Conservation (phyloP, 1,284 basidiomycete species). For the Ustilago curta region DNA sequence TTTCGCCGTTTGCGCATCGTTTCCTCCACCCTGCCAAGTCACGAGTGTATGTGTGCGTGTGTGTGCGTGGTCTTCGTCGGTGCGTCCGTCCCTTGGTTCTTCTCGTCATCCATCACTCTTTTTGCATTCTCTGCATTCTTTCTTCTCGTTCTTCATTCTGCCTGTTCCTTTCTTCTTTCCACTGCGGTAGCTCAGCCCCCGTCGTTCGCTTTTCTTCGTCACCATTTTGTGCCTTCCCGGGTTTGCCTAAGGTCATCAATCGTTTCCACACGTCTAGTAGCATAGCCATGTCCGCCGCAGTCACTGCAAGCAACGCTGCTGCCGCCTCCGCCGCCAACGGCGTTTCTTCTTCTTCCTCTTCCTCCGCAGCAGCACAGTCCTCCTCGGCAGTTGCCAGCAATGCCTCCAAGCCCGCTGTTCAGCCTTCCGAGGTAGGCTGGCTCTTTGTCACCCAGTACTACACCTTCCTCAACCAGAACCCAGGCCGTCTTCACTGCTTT, state of each 20-base stretch:
- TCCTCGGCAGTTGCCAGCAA: conserved; percentile 25
- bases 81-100: conserved; percentile 1
- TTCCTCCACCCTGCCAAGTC: conserved; percentile 12
- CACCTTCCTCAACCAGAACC: conserved; percentile 97
- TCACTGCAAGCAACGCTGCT: conserved; percentile 43
- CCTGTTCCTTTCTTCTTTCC: not conserved
- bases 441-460: conserved; percentile 71
- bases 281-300: conserved; percentile 37
- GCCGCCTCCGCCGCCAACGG: conserved; percentile 30
- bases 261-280: not conserved
- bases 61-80: too few species aligned
- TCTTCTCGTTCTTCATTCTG: not conserved
- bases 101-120: not conserved
- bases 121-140: not conserved
- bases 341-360: conserved; percentile 12
- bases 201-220: not conserved
- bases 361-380: conserved; percentile 20
- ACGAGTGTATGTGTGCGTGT: not conserved
- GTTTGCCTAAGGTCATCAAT: not conserved
- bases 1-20: not conserved
- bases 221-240: not conserved
- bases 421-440: conserved; percentile 69
- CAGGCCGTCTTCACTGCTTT: conserved; percentile 95
- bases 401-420: conserved; percentile 46
- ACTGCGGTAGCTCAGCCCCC: not conserved